phyloP scores from a whole-genome alignment of 371 early-diverging fungal species.

The Haplosporangium sp. region DNA sequence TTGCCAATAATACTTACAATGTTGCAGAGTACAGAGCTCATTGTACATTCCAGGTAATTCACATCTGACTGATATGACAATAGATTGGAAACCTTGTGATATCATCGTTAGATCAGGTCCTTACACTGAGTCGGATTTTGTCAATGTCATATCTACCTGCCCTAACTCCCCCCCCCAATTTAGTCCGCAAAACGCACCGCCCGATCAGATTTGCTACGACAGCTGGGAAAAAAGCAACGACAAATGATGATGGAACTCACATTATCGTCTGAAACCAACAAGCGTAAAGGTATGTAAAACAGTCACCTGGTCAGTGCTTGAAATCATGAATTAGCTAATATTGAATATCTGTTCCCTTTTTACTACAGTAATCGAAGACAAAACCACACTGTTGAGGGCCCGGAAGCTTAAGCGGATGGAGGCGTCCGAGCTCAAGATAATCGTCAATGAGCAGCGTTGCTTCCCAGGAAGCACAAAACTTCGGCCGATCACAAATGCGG shows the following conservation, averaged over 20 bases:
- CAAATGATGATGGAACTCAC: conserved; percentile 32
- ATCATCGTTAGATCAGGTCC: neutral
- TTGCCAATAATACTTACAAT: conserved; percentile 62
- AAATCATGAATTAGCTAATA: neutral
- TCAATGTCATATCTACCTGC: neutral
- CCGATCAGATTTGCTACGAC: conserved; percentile 22
- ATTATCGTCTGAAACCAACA: conserved; percentile 9
- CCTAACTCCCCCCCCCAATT: neutral
- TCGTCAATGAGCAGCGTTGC: conserved; percentile 58
- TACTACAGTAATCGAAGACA: conserved; percentile 41
- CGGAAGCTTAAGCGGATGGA: conserved; percentile 59
- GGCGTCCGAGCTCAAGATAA: conserved; percentile 58
- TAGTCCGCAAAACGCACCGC: conserved; percentile 37
- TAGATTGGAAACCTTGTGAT: neutral
- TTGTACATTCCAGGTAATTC: conserved; percentile 44
- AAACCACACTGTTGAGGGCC: conserved; percentile 50
- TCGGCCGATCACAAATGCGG: conserved; percentile 51
- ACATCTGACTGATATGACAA: neutral
- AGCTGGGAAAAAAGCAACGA: conserved; percentile 35
- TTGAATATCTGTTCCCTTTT: neutral
- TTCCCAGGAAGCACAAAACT: conserved; percentile 63
- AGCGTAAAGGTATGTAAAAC: conserved; percentile 25
- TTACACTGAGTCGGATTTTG: neutral
- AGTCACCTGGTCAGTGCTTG: neutral
- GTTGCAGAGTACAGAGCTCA: conserved; percentile 68